Base-by-base conservation (phyloP, 176 grass and related monocot genomes). In the Neostapfia colusana region DNA sequence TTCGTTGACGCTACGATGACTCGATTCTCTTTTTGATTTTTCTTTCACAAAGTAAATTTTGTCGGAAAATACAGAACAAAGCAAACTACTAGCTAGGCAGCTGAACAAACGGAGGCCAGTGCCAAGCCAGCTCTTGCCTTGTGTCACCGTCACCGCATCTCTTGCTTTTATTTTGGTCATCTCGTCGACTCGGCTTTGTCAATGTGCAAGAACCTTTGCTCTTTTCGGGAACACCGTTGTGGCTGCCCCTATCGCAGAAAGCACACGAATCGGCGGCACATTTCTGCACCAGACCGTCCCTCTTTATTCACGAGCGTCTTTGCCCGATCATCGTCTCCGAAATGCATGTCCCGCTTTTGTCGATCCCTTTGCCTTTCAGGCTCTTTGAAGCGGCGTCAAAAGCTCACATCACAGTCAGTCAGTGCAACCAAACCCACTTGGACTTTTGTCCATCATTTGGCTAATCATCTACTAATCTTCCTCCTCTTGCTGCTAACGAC, bases 401-500 rank as follows among this genome's bases (percentile, higher is more conserved):
- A 78, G 28, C 61, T 85, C 75, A 58, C 69, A 64, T 0, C 13
- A n/a, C 50, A 54, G 51, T 54, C 51, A 78, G 60, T 46, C 70
- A 75, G 67, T 67, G 63, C 75, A 53, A 79, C 63, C 67, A 67
- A 63, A 76, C 72, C 77, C 42, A 46, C 23, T 58, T 26, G 13
- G 67, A 41, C 44, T 46, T 71, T 21, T 23, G 14, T 45, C 28
- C 31, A 82, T 82, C 54, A 84, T 76, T 76, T 49, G 37, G 48
- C 17, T 65, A 45, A 72, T 88, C 70, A 95, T 84, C 67, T 87
- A 87, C 78, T 90, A 60, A 92, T 85, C 87, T 89, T 99, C 86
- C 92, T 95, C 92, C 88, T 87, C 88, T 99, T 99, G 82, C 87
- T 81, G 76, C 81, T 81, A 66, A 87, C 60, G 27, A 4, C 69